Percentiles rank a stretch among this genome's conserved stretches.
Conservation (phyloP, 495 filamentous ascomycete species). For the Aspergillus egyptiacus region DNA sequence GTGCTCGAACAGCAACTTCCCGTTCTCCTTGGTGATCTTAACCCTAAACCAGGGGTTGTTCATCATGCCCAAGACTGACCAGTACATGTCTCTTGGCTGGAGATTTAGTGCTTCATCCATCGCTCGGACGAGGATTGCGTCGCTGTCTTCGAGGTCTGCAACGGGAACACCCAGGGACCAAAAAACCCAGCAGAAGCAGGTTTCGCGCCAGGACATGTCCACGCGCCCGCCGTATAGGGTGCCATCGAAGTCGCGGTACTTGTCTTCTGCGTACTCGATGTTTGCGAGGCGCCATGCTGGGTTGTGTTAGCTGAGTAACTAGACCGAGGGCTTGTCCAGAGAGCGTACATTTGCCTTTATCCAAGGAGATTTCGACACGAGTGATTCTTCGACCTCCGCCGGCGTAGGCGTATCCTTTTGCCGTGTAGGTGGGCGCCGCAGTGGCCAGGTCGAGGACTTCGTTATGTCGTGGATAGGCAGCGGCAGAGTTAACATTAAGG, state of each 20-base stretch:
- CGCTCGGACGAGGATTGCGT: constrained; percentile 75
- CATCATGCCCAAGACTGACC: constrained; percentile 97
- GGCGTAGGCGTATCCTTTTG: constrained; percentile 82
- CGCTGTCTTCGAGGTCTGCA: constrained; percentile 52
- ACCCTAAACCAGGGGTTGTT: constrained; percentile 95
- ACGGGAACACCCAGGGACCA: constrained; percentile 74
- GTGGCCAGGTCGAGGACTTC: constrained; percentile 56
- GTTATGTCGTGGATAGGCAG: constrained; percentile 75
- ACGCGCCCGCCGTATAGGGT: constrained; percentile 70
- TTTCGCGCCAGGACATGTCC: constrained; percentile 79
- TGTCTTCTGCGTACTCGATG: constrained; percentile 82
- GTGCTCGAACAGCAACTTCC: constrained; percentile 74
- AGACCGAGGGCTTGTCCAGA: neutral
- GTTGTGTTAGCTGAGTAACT: constrained; percentile 12
- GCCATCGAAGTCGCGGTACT: constrained; percentile 65
- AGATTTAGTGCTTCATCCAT: constrained; percentile 91
- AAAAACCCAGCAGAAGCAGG: constrained; percentile 89
- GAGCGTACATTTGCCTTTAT: constrained; percentile 60
- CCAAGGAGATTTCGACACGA: constrained; percentile 77
- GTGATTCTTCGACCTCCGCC: constrained; percentile 85
- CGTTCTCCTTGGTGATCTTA: constrained; percentile 65
- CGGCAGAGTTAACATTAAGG: constrained; percentile 80
- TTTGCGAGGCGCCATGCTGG: constrained; percentile 74
- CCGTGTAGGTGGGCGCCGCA: constrained; percentile 50
- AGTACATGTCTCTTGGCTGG: constrained; percentile 94